These are phyloP conservation scores for Ceratocystis colombiana DNA, from an alignment of 2,329 filamentous ascomycete genomes.

Conservation along the genomic window DNA sequence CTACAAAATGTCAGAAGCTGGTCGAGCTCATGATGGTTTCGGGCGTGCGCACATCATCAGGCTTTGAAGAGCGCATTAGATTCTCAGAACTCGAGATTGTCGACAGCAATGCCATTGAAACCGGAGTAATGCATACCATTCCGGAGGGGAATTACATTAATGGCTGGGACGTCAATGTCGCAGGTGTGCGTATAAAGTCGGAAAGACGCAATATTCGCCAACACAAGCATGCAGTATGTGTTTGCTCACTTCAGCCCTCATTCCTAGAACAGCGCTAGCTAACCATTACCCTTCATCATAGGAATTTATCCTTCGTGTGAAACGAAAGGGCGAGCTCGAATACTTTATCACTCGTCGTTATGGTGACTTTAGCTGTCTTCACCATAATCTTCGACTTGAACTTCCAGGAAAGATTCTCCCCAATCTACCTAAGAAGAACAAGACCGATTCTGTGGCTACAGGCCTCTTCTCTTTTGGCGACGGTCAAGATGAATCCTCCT, in stretches of 20 bases:
- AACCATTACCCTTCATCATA: conserved; percentile 31
- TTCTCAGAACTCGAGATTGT: conserved; percentile 97
- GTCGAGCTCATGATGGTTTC: conserved; percentile 99
- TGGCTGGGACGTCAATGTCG: conserved; percentile 94
- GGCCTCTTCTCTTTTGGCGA: conserved; percentile 45
- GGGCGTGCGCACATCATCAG: conserved; percentile 85
- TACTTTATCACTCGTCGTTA: conserved; percentile 77
- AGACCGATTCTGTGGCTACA: conserved; percentile 58
- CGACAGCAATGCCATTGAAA: conserved; percentile 83
- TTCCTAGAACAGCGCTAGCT: background rate
- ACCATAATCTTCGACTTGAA: conserved; percentile 70
- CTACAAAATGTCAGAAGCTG: conserved; percentile 85
- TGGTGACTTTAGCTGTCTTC: conserved; percentile 72
- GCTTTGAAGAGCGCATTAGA: conserved; percentile 92
- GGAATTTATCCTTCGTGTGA: conserved; percentile 86
- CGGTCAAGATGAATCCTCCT: conserved; percentile 65
- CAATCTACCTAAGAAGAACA: conserved; percentile 84
- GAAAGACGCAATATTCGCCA: conserved; percentile 79
- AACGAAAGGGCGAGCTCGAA: conserved; percentile 55
- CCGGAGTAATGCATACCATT: conserved; percentile 73
- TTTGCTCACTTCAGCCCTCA: background rate
- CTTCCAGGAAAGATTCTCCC: conserved; percentile 84
- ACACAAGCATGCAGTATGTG: conserved; percentile 76
- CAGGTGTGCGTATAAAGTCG: conserved; percentile 69
- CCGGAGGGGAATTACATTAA: conserved; percentile 89